Base-by-base conservation (phyloP, 768 basidiomycete genomes). In the Collybiopsis luxurians region DNA sequence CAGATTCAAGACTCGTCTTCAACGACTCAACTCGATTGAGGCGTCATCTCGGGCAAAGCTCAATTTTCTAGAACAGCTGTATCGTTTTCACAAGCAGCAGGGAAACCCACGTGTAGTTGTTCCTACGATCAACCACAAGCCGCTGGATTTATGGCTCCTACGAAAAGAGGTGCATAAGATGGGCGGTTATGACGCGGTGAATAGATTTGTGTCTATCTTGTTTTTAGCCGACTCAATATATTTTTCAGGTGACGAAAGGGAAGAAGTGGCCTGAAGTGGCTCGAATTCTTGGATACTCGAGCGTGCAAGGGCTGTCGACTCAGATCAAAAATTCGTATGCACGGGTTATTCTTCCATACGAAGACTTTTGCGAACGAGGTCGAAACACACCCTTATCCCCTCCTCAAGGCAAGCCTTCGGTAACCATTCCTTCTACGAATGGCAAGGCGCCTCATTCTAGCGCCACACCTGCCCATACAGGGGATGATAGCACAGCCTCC, bases 1-100 rank as follows among this genome's bases (percentile, higher is more conserved):
- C 75, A 90, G 93, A 48, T 99, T 99, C 76, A 92, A 92, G 73
- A 99, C 96, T 51, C 87, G 97, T 50, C 74, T 98, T 42, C 95
- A 97, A 71, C 86, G 91, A 60, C 79, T 99, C 66, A 98, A 98
- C 71, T 95, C 92, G 60, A 93, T 99, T 62, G 96, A 98, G 75
- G 97, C 97, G 15, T 91, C 95, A 34, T 95, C 95, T 59, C 80
- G 97, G 63, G 96, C 97, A 50, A 97, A 95, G 73, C 75, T 98
- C 71, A 98, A 97, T 77, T 98, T 97, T 73, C 74, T 98, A 62
- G 96, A 98, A 70, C 94, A 97, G 72, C 82, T 99, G 48, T 95
- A 95, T 73, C 89, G 92, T 64, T 99, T 90, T 71, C 97, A 98
- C 74, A 89, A 91, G 64, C 95, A 98, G 70, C 94, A 95, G 74